Conservation (phyloP, 2,329 filamentous ascomycete species). For the Penicillium sp. region DNA sequence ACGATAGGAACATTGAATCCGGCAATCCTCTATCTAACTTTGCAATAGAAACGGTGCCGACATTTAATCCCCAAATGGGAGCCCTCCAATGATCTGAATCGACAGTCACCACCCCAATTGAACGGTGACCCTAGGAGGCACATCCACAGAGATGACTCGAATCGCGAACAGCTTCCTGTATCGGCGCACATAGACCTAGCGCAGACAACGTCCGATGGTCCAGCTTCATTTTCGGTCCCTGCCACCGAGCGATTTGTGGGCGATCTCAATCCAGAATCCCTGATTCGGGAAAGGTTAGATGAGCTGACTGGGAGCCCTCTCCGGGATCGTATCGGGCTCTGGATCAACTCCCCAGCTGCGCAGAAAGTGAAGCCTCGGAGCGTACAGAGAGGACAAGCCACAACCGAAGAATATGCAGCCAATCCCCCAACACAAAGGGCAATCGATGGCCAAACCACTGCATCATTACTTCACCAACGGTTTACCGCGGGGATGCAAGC, state of each 20-base stretch:
- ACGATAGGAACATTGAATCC: neutral
- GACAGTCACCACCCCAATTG: neutral
- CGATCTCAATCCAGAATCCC: conserved; percentile 43
- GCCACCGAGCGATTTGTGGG: conserved; percentile 40
- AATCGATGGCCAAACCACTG: conserved; percentile 8
- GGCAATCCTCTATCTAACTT: neutral
- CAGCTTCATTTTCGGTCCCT: conserved; percentile 11
- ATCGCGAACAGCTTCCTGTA: neutral
- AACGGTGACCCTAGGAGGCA: neutral
- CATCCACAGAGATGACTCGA: neutral
- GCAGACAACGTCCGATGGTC: conserved; percentile 6
- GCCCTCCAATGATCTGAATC: conserved; percentile 1
- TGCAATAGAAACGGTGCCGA: conserved; percentile 35
- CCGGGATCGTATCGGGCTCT: conserved; percentile 35
- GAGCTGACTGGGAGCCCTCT: conserved; percentile 25
- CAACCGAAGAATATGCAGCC: neutral
- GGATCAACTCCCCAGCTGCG: conserved; percentile 30
- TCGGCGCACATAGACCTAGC: neutral
- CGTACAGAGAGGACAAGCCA: conserved; percentile 1
- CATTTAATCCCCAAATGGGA: conserved; percentile 23
- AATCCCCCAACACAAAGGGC: neutral
- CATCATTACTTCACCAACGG: conserved; percentile 26
- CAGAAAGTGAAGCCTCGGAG: conserved; percentile 10
- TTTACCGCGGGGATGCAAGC: conserved; percentile 28
- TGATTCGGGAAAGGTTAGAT: conserved; percentile 37